Base-by-base conservation (phyloP, 257 asterid species). In the Scutellaria baicalensis region DNA sequence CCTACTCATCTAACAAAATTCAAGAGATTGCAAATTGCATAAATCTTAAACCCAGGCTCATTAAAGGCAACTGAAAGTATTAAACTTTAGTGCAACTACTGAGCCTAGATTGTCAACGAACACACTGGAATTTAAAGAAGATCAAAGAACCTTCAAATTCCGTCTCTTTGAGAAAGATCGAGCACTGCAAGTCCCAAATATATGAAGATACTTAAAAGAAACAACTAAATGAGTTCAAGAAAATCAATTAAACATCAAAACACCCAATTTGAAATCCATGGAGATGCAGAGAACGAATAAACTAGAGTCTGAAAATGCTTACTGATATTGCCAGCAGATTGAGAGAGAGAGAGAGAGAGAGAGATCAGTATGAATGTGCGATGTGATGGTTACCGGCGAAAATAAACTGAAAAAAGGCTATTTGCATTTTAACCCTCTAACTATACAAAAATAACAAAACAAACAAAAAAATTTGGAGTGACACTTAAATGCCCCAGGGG, bases 291-390 rank as follows among this genome's bases (percentile, higher is more conserved):
- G 44, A 27, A 61, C 23, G 39, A 54, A 16, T 9, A 47, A 8
- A 58, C 36, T 58, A 50, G 56, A 66, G 62, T 56, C 45, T 27
- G 33, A 10, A 50, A 42, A 20, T 47, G 3, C 63, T 47, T 69
- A 21, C 56, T 33, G 47, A 45, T 18, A 61, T 42, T 40, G 61
- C 52, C 40, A 45, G 68, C 55, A 70, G 72, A 75, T 62, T 38
- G 39, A 9, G n/a, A 6, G 18, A 16, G 65, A 58, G 62, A 44
- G 72, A 35, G 50, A 59, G 69, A 38, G 35, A 48, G 70, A 64
- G 72, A 64, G 59, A 43, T 75, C 66, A 56, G 60, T 61, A 21
- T 51, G 74, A 68, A 68, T 17, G 74, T 69, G 69, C 31, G 61
- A 61, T 43, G 39, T 54, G 48, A 49, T 54, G 48, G 45, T 61